Percentiles rank a stretch among this genome's conserved stretches.
phyloP scores from a whole-genome alignment of 768 basidiomycete genomes.

The Tricholoma sp. region DNA sequence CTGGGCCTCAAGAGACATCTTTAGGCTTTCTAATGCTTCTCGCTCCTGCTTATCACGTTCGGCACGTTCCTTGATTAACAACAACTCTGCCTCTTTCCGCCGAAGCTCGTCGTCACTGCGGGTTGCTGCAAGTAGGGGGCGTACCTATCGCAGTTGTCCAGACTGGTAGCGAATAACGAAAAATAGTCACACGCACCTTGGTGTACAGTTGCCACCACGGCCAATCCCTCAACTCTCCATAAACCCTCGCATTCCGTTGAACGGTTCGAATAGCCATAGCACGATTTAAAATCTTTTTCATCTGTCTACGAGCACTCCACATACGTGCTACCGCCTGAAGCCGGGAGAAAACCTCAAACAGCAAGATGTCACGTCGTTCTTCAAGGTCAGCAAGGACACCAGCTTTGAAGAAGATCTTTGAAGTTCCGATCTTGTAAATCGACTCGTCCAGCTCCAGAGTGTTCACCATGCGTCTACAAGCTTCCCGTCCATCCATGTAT shows the following conservation, averaged over 20 bases:
- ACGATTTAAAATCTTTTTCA: conserved; percentile 92
- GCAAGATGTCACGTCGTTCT: conserved; percentile 81
- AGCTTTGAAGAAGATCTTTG: conserved; percentile 99
- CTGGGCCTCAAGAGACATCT: conserved; percentile 79
- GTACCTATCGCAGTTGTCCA: conserved; percentile 47
- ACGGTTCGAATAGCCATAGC: conserved; percentile 89
- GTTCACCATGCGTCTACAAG: conserved; percentile 86
- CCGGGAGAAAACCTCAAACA: conserved; percentile 85
- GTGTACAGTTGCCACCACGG: conserved; percentile 99
- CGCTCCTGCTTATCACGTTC: conserved; percentile 83
- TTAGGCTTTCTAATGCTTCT: conserved; percentile 71
- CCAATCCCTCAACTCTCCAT: conserved; percentile 89
- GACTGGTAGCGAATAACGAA: neutral
- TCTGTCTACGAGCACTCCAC: conserved; percentile 83
- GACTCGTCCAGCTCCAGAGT: conserved; percentile 83
- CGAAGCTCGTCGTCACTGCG: conserved; percentile 89
- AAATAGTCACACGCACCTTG: conserved; percentile 46
- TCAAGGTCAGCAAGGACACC: conserved; percentile 95
- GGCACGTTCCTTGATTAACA: conserved; percentile 75
- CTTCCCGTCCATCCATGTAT: conserved; percentile 97
- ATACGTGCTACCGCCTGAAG: conserved; percentile 84
- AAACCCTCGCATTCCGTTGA: conserved; percentile 89
- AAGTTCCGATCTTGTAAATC: conserved; percentile 87
- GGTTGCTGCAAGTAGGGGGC: conserved; percentile 89
- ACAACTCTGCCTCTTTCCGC: conserved; percentile 80